A percentile compares a stretch with the other conserved stretches of the same genome.
Conservation (phyloP, 305 asterid species). For the Solanum chacoense region DNA sequence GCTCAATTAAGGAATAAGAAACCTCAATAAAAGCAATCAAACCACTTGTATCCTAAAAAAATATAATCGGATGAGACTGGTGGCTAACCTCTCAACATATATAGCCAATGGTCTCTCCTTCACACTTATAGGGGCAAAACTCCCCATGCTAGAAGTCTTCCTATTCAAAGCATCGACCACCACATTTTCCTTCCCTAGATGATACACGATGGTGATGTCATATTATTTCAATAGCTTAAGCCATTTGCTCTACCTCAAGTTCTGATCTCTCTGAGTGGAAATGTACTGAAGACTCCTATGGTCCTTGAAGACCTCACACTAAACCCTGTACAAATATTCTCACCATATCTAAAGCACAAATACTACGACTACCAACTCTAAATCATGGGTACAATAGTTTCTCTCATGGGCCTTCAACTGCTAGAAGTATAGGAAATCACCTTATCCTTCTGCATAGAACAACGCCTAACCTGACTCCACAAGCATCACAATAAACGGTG, state of each 20-base stretch:
- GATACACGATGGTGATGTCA: neutral
- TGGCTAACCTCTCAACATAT: neutral
- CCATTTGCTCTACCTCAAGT: neutral
- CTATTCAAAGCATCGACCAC: neutral
- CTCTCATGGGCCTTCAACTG: neutral
- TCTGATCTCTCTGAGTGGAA: neutral
- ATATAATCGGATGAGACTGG: neutral
- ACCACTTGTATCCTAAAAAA: neutral
- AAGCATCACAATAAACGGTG: neutral
- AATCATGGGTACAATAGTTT: neutral
- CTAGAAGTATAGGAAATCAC: neutral
- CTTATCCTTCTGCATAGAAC: neutral
- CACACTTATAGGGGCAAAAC: neutral
- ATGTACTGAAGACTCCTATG: neutral
- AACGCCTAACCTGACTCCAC: neutral
- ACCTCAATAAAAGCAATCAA: neutral
- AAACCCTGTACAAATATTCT: too few relatives aligned
- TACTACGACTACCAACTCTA: neutral
- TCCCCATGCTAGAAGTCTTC: neutral
- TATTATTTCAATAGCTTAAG: neutral
- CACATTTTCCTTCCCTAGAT: neutral
- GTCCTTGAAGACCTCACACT: neutral
- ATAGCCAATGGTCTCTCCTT: neutral
- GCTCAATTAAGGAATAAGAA: neutral
- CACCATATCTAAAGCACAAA: neutral